Evolutionary conservation across 2,329 filamentous ascomycete genomes (phyloP).

Genomic region (Monilinia polystroma): DNA sequence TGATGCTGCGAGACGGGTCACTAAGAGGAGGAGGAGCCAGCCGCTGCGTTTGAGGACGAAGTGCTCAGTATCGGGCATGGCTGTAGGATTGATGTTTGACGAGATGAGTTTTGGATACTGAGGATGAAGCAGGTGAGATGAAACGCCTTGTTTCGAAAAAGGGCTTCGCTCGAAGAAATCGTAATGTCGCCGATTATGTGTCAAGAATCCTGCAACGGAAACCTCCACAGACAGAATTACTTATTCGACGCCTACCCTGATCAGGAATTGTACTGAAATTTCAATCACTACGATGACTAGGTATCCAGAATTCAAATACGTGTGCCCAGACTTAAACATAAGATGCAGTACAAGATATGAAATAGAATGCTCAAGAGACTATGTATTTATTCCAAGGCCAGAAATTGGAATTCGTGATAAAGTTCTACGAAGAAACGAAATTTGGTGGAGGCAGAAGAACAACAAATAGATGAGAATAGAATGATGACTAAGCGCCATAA

Average conservation of each 20-base stretch:
- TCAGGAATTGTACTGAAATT: background rate
- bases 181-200: too few species aligned
- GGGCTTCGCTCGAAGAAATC: background rate
- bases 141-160: background rate
- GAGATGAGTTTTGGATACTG: too few species aligned
- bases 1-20: background rate
- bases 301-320: too few species aligned
- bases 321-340: background rate
- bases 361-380: background rate
- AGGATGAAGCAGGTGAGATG: background rate
- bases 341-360: too few species aligned
- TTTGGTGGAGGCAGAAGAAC: background rate
- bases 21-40: conserved; percentile 11
- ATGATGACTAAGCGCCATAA: conserved; percentile 1
- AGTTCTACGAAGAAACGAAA: background rate
- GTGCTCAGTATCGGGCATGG: conserved; percentile 3
- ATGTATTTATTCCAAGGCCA: background rate
- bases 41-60: conserved; percentile 12
- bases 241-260: background rate
- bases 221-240: background rate
- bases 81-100: background rate
- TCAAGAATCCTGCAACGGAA: background rate
- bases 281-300: background rate
- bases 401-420: background rate
- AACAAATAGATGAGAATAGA: background rate